phyloP scores from a whole-genome alignment of 352 stramenopile genomes.

The Pythium chondricola region DNA sequence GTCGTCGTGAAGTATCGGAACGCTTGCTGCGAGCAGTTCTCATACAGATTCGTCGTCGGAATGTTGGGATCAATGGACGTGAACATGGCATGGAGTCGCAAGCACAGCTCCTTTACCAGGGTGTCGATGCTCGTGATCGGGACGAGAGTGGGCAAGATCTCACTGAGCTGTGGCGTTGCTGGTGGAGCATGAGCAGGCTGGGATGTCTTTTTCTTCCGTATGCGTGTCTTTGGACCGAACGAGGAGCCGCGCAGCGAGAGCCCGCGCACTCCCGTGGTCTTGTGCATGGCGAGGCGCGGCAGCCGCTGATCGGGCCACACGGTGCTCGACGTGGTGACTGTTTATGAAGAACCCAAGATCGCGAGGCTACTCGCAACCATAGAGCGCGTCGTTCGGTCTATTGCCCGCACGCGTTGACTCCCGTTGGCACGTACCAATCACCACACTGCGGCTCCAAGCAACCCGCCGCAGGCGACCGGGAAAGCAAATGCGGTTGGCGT shows the following conservation, averaged over 20 bases:
- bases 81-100: slow-evolving; percentile 41
- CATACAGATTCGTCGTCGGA: slow-evolving; percentile 31
- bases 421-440: too few species aligned
- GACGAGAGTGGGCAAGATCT: slow-evolving; percentile 2
- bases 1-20: slow-evolving; percentile 77
- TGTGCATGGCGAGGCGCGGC: slow-evolving; percentile 13
- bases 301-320: slow-evolving; percentile 7
- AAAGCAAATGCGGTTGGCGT: too few species aligned
- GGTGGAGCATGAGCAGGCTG: background rate
- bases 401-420: too few species aligned
- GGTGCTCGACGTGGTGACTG: slow-evolving; percentile 11
- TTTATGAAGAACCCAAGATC: background rate
- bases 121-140: slow-evolving; percentile 23
- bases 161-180: background rate
- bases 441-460: too few species aligned
- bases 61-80: slow-evolving; percentile 29
- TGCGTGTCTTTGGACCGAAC: slow-evolving; percentile 14
- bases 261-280: slow-evolving; percentile 9
- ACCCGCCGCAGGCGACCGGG: too few species aligned
- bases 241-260: slow-evolving; percentile 13
- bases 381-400: background rate
- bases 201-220: slow-evolving; percentile 14
- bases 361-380: slow-evolving; percentile 3
- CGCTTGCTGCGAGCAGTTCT: slow-evolving; percentile 57
- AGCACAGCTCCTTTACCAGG: slow-evolving; percentile 49